A percentile compares a stretch with the other conserved stretches of the same genome.
Evolutionary conservation across 192 early-diverging fungal genomes (phyloP).

Genomic region (Gonapodya prolifera): DNA sequence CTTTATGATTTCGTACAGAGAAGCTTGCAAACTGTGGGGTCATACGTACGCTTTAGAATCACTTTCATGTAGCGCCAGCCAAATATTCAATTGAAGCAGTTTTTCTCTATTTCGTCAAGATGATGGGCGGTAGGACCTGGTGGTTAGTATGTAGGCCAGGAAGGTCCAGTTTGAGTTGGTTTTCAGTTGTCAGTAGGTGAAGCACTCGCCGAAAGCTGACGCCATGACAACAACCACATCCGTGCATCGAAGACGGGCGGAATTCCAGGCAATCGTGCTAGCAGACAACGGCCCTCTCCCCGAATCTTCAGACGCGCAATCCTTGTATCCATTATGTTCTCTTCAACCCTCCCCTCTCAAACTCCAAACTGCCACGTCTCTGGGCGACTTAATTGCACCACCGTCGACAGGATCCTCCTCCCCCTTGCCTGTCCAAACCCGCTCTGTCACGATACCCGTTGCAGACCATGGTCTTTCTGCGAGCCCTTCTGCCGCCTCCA

Average conservation of each 20-base stretch:
- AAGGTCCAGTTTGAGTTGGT: no score
- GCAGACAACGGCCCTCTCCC: constrained; percentile 37
- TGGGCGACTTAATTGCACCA: not conserved
- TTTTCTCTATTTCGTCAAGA: no score
- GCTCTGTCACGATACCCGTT: not conserved
- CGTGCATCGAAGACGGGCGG: constrained; percentile 10
- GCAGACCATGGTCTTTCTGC: not conserved
- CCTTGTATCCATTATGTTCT: not conserved
- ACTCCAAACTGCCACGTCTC: not conserved
- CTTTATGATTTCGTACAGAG: no score
- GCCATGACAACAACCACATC: not conserved
- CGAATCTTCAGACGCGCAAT: not conserved
- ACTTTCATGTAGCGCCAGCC: no score
- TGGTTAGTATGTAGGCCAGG: no score
- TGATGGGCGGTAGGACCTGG: no score
- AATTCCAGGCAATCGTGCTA: constrained; percentile 57
- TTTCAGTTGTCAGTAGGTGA: no score
- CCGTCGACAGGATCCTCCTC: not conserved
- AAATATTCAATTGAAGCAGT: no score
- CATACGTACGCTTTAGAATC: no score
- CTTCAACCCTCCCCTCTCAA: not conserved
- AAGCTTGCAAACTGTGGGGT: no score
- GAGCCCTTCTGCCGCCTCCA: not conserved
- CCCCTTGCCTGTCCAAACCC: not conserved
- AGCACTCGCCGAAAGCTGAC: not conserved